Conservation (phyloP, 495 filamentous ascomycete species). For the Chaetomium tenue region DNA sequence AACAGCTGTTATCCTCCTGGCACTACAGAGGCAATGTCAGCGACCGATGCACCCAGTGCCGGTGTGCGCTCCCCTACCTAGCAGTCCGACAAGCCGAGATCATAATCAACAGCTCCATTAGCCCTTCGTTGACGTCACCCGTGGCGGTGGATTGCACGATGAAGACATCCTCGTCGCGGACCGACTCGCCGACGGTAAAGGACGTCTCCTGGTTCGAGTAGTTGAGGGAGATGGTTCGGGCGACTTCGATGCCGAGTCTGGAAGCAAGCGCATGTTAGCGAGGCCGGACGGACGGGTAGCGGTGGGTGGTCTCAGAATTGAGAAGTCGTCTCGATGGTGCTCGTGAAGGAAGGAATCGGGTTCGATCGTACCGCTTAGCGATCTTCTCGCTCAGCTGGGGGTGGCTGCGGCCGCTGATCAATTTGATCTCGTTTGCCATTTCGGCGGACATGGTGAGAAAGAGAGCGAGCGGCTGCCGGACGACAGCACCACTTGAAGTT, state of each 20-base stretch:
- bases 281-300: neutral
- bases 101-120: conserved; percentile 99
- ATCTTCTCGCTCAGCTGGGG: conserved; percentile 85
- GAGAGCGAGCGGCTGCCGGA: conserved; percentile 22
- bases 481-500: conserved; percentile 24
- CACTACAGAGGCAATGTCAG: conserved; percentile 29
- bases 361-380: conserved; percentile 70
- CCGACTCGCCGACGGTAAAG: conserved; percentile 94
- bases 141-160: conserved; percentile 94
- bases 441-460: conserved; percentile 44
- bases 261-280: conserved; percentile 1
- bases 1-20: conserved; percentile 40
- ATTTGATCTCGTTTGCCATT: conserved; percentile 85
- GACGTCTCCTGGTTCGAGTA: conserved; percentile 98
- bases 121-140: conserved; percentile 95
- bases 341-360: neutral
- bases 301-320: neutral
- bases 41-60: neutral
- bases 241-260: conserved; percentile 93
- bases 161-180: conserved; percentile 97
- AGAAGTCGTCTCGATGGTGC: neutral
- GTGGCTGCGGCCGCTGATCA: conserved; percentile 94
- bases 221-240: conserved; percentile 89
- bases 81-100: conserved; percentile 98
- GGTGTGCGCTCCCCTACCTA: conserved; percentile 25